Evolutionary conservation across 2,329 filamentous ascomycete genomes (phyloP), one percentile per base, ranked within the genome.

Genomic region (Botrytis tulipae): DNA sequence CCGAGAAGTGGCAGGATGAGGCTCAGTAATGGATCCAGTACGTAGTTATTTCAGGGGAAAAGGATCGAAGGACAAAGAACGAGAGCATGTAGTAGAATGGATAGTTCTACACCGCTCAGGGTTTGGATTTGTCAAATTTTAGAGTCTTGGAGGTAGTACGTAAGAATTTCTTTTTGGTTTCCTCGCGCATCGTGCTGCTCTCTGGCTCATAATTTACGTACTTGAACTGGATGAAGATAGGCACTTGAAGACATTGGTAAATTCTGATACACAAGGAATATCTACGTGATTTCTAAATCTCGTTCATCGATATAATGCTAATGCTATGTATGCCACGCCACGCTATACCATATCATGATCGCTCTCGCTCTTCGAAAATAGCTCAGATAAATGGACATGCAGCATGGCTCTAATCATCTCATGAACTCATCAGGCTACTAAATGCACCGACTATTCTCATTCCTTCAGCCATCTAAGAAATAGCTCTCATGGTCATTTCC

Each of bases 401-500:
- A 35, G 44, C 20, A 12, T 48, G 42, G 22, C 22, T 57, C 12
- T 42, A 18, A 32, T 68, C 35, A 57, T 29, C 35, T 57, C 66
- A 22, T 51, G 9, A 51, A 29, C 5, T 71, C n/a, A 71, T 46
- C 42, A 40, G 14, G 48, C 7, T 32, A 51, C 37, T 32, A 20
- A 51, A 1, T 37, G n/a, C 35, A 22, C 40, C 70, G 20, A 22
- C 20, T 6, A 12, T 40, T 44, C 35, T 29, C 20, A 10, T 18
- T 29, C 70, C 14, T 10, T n/a, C 8, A 22, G 37, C 10, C 35
- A 20, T 54, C 74, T 78, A 85, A 76, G 85, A 87, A 74, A 91
- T 87, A 29, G 88, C 87, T 76, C 89, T 84, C 88, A 90, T 89
- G 32, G 88, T 90, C 82, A 89, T 85, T 84, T 91, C 90, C 18